Conservation (phyloP, 1,139 yeast genomes). For the Yamadazyma epiphylla region DNA sequence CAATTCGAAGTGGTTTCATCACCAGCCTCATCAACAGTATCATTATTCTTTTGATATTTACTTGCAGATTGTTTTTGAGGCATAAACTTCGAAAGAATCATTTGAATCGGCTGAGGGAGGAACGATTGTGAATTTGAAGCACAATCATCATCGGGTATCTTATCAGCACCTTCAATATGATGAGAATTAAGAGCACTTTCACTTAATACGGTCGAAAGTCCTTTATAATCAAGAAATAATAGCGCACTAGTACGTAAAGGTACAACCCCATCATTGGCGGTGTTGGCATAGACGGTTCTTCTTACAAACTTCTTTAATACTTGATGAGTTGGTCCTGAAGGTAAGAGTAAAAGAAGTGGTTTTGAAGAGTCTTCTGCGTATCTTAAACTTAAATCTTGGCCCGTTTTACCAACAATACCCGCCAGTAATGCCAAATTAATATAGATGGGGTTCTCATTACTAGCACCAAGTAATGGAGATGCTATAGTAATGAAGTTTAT, state of each 20-base stretch:
- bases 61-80: slow-evolving; percentile 35
- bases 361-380: slow-evolving; percentile 32
- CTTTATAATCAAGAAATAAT: slow-evolving; percentile 59
- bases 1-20: slow-evolving; percentile 5
- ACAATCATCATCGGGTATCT: slow-evolving; percentile 16
- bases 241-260: slow-evolving; percentile 86
- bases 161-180: slow-evolving; percentile 11
- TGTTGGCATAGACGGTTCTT: slow-evolving; percentile 76
- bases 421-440: slow-evolving; percentile 80
- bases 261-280: slow-evolving; percentile 87
- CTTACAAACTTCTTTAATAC: slow-evolving; percentile 59
- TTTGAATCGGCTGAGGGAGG: slow-evolving; percentile 40
- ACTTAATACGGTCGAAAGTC: slow-evolving; percentile 41
- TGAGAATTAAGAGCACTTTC: slow-evolving; percentile 9
- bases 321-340: slow-evolving; percentile 76
- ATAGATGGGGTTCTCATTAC: slow-evolving; percentile 82
- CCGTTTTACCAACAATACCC: slow-evolving; percentile 91
- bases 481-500: slow-evolving; percentile 84
- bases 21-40: slow-evolving; percentile 4
- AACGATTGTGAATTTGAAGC: slow-evolving; percentile 13
- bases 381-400: slow-evolving; percentile 79
- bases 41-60: slow-evolving; percentile 11
- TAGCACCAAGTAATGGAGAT: slow-evolving; percentile 82
- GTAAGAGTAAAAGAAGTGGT: slow-evolving; percentile 71
- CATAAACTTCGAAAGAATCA: slow-evolving; percentile 41